Evolutionary conservation across 192 early-diverging fungal genomes (phyloP).

Genomic region (Podila epicladia): DNA sequence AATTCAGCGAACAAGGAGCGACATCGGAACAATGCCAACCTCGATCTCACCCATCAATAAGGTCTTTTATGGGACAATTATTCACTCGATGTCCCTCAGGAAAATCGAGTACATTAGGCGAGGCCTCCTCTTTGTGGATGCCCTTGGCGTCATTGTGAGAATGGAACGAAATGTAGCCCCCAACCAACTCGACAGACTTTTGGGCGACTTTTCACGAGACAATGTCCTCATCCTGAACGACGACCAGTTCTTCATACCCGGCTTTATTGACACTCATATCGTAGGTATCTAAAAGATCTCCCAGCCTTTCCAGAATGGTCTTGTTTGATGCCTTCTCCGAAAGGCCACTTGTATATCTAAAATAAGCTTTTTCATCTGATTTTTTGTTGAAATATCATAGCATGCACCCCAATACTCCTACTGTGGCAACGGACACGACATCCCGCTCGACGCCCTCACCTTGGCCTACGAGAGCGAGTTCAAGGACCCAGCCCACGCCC

Average conservation of each 20-base stretch:
- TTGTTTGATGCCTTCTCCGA: no score
- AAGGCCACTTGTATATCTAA: no score
- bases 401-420: slow-evolving; percentile 88
- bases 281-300: not conserved
- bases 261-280: slow-evolving; percentile 84
- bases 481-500: slow-evolving; percentile 66
- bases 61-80: slow-evolving; percentile 71
- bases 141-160: slow-evolving; percentile 54
- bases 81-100: slow-evolving; percentile 70
- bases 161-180: no score
- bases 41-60: slow-evolving; percentile 44
- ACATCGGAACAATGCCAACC: not conserved
- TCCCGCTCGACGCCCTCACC: slow-evolving; percentile 80
- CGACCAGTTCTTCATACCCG: slow-evolving; percentile 79
- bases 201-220: no score
- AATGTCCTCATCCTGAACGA: slow-evolving; percentile 33
- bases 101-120: slow-evolving; percentile 73
- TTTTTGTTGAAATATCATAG: not conserved
- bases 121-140: slow-evolving; percentile 74
- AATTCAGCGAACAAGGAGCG: no score
- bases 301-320: no score
- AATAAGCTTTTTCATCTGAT: no score
- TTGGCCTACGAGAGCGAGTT: slow-evolving; percentile 81
- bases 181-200: no score
- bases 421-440: slow-evolving; percentile 81